Conservation (phyloP, 1,284 basidiomycete species). For the Trametes pubescens region DNA sequence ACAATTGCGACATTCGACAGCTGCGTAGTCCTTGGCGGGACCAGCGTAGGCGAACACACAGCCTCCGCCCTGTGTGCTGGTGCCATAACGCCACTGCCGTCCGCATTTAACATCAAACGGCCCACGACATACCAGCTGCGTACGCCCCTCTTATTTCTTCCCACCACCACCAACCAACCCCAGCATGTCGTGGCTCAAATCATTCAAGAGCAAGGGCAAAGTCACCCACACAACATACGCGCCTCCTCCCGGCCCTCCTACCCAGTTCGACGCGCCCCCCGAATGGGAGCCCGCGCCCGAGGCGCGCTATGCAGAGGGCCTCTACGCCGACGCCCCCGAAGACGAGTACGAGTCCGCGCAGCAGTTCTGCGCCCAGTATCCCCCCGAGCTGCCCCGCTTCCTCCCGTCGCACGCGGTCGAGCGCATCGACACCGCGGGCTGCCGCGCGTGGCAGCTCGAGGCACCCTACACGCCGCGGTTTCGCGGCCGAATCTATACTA, state of each 20-base stretch:
- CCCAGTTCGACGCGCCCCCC: conserved; percentile 46
- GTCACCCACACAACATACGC: conserved; percentile 4
- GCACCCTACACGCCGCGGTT: conserved; percentile 48
- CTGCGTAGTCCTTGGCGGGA: too few species aligned
- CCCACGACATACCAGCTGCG: neutral
- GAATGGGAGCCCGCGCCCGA: conserved; percentile 60
- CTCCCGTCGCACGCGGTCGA: conserved; percentile 59
- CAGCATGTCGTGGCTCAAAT: conserved; percentile 27
- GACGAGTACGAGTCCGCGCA: conserved; percentile 60
- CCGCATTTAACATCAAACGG: neutral
- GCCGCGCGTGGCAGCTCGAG: conserved; percentile 60
- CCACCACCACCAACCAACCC: neutral
- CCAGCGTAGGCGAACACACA: neutral
- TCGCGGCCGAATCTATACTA: conserved; percentile 47
- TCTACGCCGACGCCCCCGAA: conserved; percentile 60
- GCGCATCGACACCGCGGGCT: conserved; percentile 53
- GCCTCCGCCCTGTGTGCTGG: neutral
- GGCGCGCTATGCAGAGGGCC: conserved; percentile 53
- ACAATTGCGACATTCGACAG: too few species aligned
- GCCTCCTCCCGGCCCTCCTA: conserved; percentile 9
- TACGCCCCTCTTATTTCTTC: neutral
- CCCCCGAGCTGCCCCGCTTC: conserved; percentile 50
- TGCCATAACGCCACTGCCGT: neutral
- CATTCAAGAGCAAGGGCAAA: conserved; percentile 28
- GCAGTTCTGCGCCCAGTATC: conserved; percentile 54